Conservation (phyloP, 805 yeast genomes). For the Schwanniomyces polymorphus region DNA sequence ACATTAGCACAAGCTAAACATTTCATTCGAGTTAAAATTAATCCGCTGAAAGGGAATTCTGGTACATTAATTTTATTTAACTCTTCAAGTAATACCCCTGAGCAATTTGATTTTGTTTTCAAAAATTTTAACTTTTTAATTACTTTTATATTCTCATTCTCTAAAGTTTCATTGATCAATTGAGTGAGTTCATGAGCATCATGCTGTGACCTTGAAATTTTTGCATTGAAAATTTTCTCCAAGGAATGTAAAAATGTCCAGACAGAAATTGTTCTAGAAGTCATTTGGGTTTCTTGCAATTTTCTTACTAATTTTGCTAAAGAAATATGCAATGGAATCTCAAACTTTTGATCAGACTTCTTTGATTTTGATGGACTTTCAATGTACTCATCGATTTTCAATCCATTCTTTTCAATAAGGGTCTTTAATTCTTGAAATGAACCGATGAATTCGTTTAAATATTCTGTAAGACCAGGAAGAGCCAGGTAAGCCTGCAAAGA, state of each 20-base stretch:
- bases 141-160: conserved; percentile 56
- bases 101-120: conserved; percentile 7
- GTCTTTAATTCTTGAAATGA: conserved; percentile 21
- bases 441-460: conserved; percentile 46
- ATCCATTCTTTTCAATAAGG: conserved; percentile 15
- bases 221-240: conserved; percentile 70
- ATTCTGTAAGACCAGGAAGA: conserved; percentile 56
- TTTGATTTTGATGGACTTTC: conserved; percentile 11
- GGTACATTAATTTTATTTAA: conserved; percentile 40
- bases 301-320: conserved; percentile 51
- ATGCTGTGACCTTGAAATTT: conserved; percentile 76
- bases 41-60: conserved; percentile 73
- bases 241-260: conserved; percentile 77
- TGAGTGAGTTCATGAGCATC: conserved; percentile 95
- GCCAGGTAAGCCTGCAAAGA: conserved; percentile 78
- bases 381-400: conserved; percentile 10
- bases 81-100: conserved; percentile 3
- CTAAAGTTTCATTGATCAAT: conserved; percentile 73
- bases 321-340: conserved; percentile 56
- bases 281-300: conserved; percentile 61
- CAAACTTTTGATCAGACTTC: conserved; percentile 21
- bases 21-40: conserved; percentile 61
- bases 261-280: conserved; percentile 60
- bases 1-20: conserved; percentile 67
- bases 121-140: conserved; percentile 28